Evolutionary conservation across 73 alveolate genomes (phyloP).

Genomic region (Halteria grandinella): DNA sequence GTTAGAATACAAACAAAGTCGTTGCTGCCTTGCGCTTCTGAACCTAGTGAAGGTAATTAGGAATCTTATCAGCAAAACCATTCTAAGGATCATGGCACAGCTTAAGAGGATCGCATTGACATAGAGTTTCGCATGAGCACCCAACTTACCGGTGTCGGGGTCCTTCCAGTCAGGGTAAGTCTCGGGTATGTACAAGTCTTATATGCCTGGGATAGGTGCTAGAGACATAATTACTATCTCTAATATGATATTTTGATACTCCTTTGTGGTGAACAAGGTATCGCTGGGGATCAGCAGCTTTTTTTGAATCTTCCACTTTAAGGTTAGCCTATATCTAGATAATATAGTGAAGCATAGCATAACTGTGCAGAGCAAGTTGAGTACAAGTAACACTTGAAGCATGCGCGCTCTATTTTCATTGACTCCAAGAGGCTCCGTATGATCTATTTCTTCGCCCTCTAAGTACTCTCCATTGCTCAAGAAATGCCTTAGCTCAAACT

Average conservation of each 20-base stretch:
- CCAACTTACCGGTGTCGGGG: too few species aligned
- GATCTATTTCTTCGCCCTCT: neutral
- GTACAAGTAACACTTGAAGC: neutral
- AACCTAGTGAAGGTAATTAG: slow-evolving; percentile 29
- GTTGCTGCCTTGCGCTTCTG: slow-evolving; percentile 17
- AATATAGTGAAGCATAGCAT: neutral
- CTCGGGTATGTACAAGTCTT: slow-evolving; percentile 25
- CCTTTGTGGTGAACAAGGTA: slow-evolving; percentile 50
- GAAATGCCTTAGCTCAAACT: slow-evolving; percentile 36
- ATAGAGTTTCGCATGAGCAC: neutral
- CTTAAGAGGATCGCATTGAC: slow-evolving; percentile 9
- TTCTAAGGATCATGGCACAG: slow-evolving; percentile 17
- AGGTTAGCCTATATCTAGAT: slow-evolving; percentile 22
- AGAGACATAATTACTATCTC: slow-evolving; percentile 32
- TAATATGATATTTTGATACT: slow-evolving; percentile 23
- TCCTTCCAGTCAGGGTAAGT: slow-evolving; percentile 35
- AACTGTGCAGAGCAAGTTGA: slow-evolving; percentile 15
- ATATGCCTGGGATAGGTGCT: slow-evolving; percentile 58
- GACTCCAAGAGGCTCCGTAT: too few species aligned
- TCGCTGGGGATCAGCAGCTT: slow-evolving; percentile 25
- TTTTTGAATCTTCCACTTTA: slow-evolving; percentile 51
- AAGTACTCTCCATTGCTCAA: neutral
- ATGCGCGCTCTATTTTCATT: too few species aligned
- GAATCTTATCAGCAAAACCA: slow-evolving; percentile 19
- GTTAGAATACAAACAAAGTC: slow-evolving; percentile 26